Base-by-base conservation (phyloP, 73 alveolate genomes). In the Tetrahymena thermophila region DNA sequence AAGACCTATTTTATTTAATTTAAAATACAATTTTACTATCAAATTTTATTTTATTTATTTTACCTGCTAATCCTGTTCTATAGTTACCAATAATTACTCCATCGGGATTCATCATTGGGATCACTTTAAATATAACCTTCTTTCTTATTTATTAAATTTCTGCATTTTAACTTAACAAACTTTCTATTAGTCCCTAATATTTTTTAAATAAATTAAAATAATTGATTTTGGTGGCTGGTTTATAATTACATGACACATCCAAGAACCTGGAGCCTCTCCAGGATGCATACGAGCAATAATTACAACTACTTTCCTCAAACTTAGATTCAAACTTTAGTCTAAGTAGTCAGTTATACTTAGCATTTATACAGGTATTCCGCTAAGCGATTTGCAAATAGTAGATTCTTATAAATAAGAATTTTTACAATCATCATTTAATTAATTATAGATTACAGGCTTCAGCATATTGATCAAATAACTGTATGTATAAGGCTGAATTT, bases 51-150 rank as follows among this genome's bases (percentile, higher is more conserved):
- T 97, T 97, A 71, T 96, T 95, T 93, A 96, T 98, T 94, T 97
- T 97, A 84, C 99, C 99, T 25, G 98, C 98, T 38, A 96, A 84
- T 37, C 98, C 97, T 42, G 99, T 98, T 42, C 99, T 94, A 40
- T 97, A 97, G 96, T 98, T 98, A 8, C 99, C 99, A 28, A 97
- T 94, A 43, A 98, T 96, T 16, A 97, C 99, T 3, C 99, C 99
- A 95, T 98, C 99, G 5, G 98, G 98, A 96, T 98, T 98, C 96
- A 97, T 94, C 99, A 98, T 98, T 44, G 99, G 99, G 1, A 98
- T 97, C 35, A 98, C 96, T 96, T 97, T 97, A 42, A 98, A 94
- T 10, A 98, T 84, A 94, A 96, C 97, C 85, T 97, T 96, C 40
- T 96, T 97, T 94, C 97, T 94, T 55, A 35, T 93, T 85, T 96